phyloP scores from a whole-genome alignment of 331 rosid species.

The Stylosanthes scabra region DNA sequence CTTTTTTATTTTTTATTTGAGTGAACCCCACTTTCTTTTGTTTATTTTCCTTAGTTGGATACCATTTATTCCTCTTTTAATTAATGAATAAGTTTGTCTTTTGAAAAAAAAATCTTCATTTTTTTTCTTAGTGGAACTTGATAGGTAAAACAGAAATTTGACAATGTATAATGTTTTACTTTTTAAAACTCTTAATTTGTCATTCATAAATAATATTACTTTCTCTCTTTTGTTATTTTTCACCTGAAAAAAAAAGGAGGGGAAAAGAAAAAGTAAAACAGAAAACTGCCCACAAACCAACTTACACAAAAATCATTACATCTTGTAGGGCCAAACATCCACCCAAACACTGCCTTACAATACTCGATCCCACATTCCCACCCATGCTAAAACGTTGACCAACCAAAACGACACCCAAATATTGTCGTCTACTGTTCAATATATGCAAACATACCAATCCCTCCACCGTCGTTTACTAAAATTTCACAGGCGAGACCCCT shows the following conservation, averaged over 20 bases:
- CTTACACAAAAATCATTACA: conserved; percentile 37
- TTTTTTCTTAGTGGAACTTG: too few relatives aligned
- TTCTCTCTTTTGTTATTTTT: background rate
- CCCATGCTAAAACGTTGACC: conserved; percentile 35
- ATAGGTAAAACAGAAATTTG: too few relatives aligned
- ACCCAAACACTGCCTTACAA: conserved; percentile 40
- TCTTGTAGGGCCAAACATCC: conserved; percentile 15
- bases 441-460: background rate
- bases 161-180: too few relatives aligned
- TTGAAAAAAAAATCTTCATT: too few relatives aligned
- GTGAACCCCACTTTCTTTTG: too few relatives aligned
- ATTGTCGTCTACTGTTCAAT: background rate
- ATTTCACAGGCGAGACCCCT: background rate
- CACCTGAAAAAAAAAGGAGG: conserved; percentile 26
- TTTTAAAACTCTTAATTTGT: background rate
- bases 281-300: conserved; percentile 35
- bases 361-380: conserved; percentile 43
- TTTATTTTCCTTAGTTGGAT: too few relatives aligned
- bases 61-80: too few relatives aligned
- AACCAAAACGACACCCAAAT: conserved; percentile 23
- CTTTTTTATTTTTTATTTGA: too few relatives aligned
- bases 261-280: conserved; percentile 36
- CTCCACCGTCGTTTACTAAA: conserved; percentile 26
- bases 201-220: conserved; percentile 25
- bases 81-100: too few relatives aligned